Base-by-base conservation (phyloP, 192 early-diverging fungal species). In the Backusella australiensis region DNA sequence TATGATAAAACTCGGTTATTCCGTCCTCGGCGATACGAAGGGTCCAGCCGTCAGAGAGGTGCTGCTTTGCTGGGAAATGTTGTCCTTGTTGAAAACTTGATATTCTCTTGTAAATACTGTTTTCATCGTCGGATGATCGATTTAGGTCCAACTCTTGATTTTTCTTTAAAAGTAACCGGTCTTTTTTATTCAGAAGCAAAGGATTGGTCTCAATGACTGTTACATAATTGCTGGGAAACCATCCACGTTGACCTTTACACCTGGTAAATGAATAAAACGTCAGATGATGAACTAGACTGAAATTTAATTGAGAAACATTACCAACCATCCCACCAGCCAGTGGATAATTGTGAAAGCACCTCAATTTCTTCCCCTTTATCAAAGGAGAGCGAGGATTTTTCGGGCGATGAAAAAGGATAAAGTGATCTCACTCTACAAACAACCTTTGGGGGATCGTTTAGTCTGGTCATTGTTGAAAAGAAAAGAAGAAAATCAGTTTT, bases 321-420 rank as follows among this genome's bases (percentile, higher is more conserved):
- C 81, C 92, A 82, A 19, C 98, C 98, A 80, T 97, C 96, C 98
- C 98, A 99, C 98, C 98, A 99, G 15, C 97, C 98, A 0, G 94
- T 94, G 74, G 93, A 91, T 29, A 98, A 90, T 74, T 94, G 94
- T 6, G 92, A 92, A 5, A 97, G 82, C 8, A 99, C 98, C 71
- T 96, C 91, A 77, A 99, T 96, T 73, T 93, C 83, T 77, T 97
- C 95, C 74, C 91, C 95, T 74, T 89, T 88, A 39, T 88, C 88
- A 82, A 99, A 97, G 6, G 90, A 86, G 29, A 99, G 88, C 36
- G 89, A 91, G 21, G 93, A 91, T 63, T 88, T 81, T 70, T 96
- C 95, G 19, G 87, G 86, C 63, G 92, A 93, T 65, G 88, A 79
- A 86, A 96, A 99, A 77, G 96, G 92, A 80, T 96, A 97, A 71